phyloP scores from a whole-genome alignment of 2,329 filamentous ascomycete species.

The Phaeosphaeria sp. region DNA sequence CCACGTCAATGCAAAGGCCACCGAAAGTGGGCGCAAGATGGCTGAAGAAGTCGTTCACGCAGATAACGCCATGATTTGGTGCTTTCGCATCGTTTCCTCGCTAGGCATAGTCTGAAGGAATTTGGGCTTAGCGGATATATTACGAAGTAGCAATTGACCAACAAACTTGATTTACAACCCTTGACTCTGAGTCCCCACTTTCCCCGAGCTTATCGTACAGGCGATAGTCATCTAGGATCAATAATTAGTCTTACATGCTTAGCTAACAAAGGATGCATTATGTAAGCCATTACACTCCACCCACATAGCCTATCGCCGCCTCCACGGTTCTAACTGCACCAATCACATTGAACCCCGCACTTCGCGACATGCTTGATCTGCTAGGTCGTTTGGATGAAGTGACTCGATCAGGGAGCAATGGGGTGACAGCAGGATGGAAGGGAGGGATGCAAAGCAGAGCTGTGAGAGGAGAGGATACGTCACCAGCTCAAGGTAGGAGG shows the following conservation, averaged over 20 bases:
- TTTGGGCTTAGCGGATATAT: background rate
- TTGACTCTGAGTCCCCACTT: background rate
- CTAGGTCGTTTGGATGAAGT: too few relatives aligned
- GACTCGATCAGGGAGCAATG: too few relatives aligned
- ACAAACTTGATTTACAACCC: background rate
- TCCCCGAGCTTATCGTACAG: background rate
- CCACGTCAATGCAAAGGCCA: background rate
- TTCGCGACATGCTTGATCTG: too few relatives aligned
- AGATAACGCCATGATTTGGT: background rate
- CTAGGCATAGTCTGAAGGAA: background rate
- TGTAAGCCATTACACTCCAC: background rate
- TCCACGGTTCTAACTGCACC: background rate
- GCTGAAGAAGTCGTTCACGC: background rate
- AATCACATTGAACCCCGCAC: background rate
- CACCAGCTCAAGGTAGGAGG: too few relatives aligned
- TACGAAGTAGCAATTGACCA: background rate
- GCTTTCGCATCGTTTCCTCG: background rate
- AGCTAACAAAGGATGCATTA: background rate
- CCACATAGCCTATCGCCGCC: background rate
- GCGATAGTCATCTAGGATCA: background rate
- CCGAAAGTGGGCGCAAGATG: background rate
- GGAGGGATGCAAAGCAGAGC: too few relatives aligned
- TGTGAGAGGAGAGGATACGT: too few relatives aligned
- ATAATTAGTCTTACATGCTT: background rate
- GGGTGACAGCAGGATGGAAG: too few relatives aligned